A percentile compares a stretch with the other conserved stretches of the same genome.
Conservation (phyloP, 192 early-diverging fungal species). For the Phycomyces blakesleeanus region DNA sequence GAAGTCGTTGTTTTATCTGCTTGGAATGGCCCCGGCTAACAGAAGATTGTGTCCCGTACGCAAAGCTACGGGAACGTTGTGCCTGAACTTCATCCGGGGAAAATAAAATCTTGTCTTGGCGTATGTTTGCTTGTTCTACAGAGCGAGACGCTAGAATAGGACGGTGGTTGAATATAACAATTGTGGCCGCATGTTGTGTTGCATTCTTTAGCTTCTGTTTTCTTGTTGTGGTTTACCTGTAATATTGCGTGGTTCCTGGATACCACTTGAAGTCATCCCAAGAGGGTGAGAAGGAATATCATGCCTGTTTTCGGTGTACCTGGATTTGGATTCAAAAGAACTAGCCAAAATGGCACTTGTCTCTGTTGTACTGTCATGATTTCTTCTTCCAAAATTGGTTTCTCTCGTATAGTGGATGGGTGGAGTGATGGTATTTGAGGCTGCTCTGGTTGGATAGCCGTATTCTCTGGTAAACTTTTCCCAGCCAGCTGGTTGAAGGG, state of each 20-base stretch:
- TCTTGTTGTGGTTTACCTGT: background rate
- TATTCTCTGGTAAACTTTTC: background rate
- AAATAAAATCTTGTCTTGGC: background rate
- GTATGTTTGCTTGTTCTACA: background rate
- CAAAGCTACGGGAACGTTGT: constrained; percentile 26
- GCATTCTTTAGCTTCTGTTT: background rate
- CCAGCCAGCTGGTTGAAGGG: background rate
- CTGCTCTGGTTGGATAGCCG: background rate
- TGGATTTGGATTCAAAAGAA: no score
- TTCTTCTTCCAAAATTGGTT: background rate
- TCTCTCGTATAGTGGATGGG: background rate
- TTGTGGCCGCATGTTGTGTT: no score
- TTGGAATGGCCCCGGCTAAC: background rate
- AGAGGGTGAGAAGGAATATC: background rate
- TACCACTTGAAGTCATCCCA: background rate
- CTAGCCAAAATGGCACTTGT: background rate
- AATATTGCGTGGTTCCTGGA: background rate
- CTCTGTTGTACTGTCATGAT: background rate
- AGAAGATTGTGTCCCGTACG: constrained; percentile 17
- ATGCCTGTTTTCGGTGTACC: no score
- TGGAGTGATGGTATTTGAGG: background rate
- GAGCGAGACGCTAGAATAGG: background rate
- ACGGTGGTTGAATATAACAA: background rate
- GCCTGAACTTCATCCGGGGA: background rate
- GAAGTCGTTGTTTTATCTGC: background rate